A percentile compares a stretch with the other conserved stretches of the same genome.
Evolutionary conservation across 495 filamentous ascomycete species (phyloP).

Genomic region (Penicillium pancosmium): DNA sequence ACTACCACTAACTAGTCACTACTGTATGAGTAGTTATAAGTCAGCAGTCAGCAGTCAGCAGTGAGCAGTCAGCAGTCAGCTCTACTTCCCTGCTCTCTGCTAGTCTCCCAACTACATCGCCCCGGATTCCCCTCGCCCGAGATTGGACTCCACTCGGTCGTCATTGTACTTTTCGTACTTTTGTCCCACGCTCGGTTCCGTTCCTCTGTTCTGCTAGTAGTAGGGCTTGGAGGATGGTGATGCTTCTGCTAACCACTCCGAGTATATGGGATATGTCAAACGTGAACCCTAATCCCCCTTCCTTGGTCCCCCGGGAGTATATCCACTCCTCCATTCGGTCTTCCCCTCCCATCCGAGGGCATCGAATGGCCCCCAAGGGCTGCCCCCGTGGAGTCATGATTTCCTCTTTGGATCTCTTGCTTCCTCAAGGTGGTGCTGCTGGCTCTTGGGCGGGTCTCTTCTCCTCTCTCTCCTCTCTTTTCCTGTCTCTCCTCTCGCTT

Average conservation of each 20-base stretch:
- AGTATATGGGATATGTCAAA: not conserved
- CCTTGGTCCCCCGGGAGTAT: too few species aligned
- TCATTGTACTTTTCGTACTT: not conserved
- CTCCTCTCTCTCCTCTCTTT: not conserved
- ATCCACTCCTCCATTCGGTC: too few species aligned
- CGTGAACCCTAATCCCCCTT: not conserved
- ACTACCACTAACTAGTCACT: too few species aligned
- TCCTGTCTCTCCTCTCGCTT: not conserved
- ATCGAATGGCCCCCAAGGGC: not conserved
- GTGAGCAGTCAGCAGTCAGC: too few species aligned
- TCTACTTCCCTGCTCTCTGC: too few species aligned
- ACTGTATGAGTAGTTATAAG: too few species aligned
- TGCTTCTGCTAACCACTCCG: too few species aligned
- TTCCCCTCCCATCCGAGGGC: too few species aligned
- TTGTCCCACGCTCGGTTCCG: conserved; percentile 1
- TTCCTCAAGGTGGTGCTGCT: conserved; percentile 7
- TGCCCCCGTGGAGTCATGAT: conserved; percentile 29
- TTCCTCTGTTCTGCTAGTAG: not conserved
- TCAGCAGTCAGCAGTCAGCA: too few species aligned
- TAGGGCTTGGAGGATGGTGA: not conserved
- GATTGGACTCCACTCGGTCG: not conserved
- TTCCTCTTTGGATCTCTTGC: conserved; percentile 30
- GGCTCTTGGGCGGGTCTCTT: conserved; percentile 7
- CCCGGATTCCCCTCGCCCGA: not conserved
- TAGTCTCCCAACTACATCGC: too few species aligned